A percentile compares a stretch with the other conserved stretches of the same genome.
phyloP scores from a whole-genome alignment of 2,329 filamentous ascomycete species.

The Phaeoacremonium minimum region DNA sequence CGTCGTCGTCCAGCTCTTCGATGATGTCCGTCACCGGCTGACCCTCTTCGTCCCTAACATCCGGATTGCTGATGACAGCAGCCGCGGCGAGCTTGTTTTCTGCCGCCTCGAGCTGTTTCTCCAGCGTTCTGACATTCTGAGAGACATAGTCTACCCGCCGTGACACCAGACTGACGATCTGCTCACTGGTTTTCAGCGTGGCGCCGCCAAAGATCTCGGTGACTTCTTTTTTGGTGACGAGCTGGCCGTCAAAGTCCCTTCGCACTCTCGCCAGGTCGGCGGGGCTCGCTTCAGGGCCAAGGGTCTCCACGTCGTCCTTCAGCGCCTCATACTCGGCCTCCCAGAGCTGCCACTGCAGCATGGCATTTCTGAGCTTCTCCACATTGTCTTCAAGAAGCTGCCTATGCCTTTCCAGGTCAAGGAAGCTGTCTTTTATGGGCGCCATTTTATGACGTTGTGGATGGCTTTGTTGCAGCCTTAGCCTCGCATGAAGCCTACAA shows the following conservation, averaged over 20 bases:
- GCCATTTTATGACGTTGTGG: too few species aligned
- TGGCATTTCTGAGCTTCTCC: slow-evolving; percentile 65
- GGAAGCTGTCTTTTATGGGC: slow-evolving; percentile 44
- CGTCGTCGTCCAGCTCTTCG: slow-evolving; percentile 88
- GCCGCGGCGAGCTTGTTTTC: slow-evolving; percentile 68
- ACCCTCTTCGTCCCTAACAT: slow-evolving; percentile 61
- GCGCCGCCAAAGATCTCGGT: slow-evolving; percentile 41
- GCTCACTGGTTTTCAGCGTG: slow-evolving; percentile 47
- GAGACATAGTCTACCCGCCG: slow-evolving; percentile 86
- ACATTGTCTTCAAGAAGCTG: slow-evolving; percentile 73
- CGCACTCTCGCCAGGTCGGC: slow-evolving; percentile 55
- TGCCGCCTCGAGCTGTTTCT: slow-evolving; percentile 65
- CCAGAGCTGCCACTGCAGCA: slow-evolving; percentile 87
- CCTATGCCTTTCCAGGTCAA: slow-evolving; percentile 71
- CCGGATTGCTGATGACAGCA: slow-evolving; percentile 54
- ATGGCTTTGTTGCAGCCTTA: too few species aligned
- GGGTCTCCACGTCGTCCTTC: slow-evolving; percentile 70
- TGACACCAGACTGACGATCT: slow-evolving; percentile 64
- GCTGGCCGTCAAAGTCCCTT: slow-evolving; percentile 54
- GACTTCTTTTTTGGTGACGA: slow-evolving; percentile 57
- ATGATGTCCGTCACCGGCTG: slow-evolving; percentile 85
- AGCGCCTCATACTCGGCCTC: slow-evolving; percentile 89
- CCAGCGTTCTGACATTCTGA: slow-evolving; percentile 71
- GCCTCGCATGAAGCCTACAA: too few species aligned
- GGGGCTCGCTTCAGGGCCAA: slow-evolving; percentile 41